A percentile compares a stretch with the other conserved stretches of the same genome.
phyloP scores from a whole-genome alignment of 345 rosid species.

The Populus alba region DNA sequence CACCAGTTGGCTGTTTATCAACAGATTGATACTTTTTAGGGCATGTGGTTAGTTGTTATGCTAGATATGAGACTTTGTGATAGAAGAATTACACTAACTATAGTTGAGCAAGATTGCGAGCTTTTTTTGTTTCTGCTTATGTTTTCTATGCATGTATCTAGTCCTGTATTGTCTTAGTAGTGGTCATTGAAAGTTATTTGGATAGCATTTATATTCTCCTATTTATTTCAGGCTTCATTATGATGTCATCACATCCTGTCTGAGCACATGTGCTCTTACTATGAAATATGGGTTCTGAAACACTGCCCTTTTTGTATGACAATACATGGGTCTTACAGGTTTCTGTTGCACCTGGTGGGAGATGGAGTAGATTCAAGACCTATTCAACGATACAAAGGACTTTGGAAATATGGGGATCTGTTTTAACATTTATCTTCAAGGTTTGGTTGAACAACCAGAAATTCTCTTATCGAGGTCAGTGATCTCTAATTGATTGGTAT shows the following conservation, averaged over 20 bases:
- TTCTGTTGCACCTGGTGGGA: conserved; percentile 93
- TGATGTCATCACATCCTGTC: neutral
- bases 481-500: neutral
- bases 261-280: neutral
- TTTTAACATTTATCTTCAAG: conserved; percentile 66
- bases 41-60: neutral
- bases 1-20: neutral
- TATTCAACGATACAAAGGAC: conserved; percentile 92
- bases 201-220: neutral
- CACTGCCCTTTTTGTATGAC: neutral
- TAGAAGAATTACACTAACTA: neutral
- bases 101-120: neutral
- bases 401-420: conserved; percentile 96
- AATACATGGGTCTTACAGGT: conserved; percentile 49
- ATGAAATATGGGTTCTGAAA: neutral
- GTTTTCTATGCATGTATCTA: neutral
- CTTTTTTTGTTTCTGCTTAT: neutral
- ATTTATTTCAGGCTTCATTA: neutral
- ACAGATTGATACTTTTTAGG: neutral
- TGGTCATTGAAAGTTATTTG: too few relatives aligned
- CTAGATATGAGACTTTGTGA: neutral
- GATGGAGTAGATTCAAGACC: conserved; percentile 94
- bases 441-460: conserved; percentile 82
- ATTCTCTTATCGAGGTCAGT: conserved; percentile 78
- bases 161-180: neutral